Evolutionary conservation across 164 flowering plant genomes (phyloP).

Genomic region (Annona cherimola): DNA sequence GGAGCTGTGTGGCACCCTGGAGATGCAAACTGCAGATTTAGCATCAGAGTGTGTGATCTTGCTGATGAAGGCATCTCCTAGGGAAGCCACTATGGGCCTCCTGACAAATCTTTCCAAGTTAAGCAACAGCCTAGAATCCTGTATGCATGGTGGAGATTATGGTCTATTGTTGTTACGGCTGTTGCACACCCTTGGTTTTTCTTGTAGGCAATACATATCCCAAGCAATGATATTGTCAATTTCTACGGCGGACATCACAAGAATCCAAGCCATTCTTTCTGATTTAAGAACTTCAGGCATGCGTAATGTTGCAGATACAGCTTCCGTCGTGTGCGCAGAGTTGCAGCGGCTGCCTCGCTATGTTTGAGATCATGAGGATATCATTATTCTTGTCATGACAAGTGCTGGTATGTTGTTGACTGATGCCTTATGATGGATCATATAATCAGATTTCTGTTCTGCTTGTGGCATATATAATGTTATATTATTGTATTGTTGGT

Average conservation of each 20-base stretch:
- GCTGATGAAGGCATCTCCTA: slow-evolving; percentile 71
- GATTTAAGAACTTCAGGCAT: slow-evolving; percentile 44
- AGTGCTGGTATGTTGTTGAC: slow-evolving; percentile 1
- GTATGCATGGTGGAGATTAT: slow-evolving; percentile 24
- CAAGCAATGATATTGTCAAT: slow-evolving; percentile 86
- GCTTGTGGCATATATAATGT: neutral
- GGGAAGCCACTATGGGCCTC: slow-evolving; percentile 78
- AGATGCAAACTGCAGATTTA: slow-evolving; percentile 50
- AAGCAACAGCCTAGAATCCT: slow-evolving; percentile 48
- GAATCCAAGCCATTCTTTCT: slow-evolving; percentile 54
- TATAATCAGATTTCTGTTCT: neutral
- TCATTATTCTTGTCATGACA: neutral
- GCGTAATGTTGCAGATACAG: slow-evolving; percentile 46
- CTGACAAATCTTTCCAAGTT: slow-evolving; percentile 74
- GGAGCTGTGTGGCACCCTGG: slow-evolving; percentile 44
- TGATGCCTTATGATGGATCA: neutral
- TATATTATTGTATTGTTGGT: too few relatives aligned
- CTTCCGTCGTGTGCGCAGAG: slow-evolving; percentile 50
- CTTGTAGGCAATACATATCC: slow-evolving; percentile 65
- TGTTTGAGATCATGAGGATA: slow-evolving; percentile 26
- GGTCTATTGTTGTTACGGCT: slow-evolving; percentile 47
- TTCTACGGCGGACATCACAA: slow-evolving; percentile 49
- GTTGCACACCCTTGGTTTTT: slow-evolving; percentile 70
- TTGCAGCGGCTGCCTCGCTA: slow-evolving; percentile 77
- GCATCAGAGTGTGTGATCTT: slow-evolving; percentile 84